phyloP scores from a whole-genome alignment of 1,284 basidiomycete species.

The Rhodofomes roseus region DNA sequence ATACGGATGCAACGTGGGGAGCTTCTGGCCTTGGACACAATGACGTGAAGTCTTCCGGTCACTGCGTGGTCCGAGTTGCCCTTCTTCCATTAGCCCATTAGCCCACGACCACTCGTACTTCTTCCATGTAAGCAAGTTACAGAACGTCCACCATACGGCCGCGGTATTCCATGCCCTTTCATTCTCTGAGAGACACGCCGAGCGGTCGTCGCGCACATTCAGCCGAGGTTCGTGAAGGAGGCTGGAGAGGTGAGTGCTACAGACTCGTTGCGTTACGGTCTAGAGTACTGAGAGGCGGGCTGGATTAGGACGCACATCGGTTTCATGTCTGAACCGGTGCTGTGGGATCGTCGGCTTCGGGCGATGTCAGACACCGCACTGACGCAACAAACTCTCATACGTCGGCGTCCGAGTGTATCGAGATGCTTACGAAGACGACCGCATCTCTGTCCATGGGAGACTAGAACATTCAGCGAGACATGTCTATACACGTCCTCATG shows the following conservation, averaged over 20 bases:
- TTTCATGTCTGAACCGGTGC: neutral
- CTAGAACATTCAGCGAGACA: slow-evolving; percentile 8
- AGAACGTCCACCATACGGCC: neutral
- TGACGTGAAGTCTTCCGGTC: neutral
- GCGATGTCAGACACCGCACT: neutral
- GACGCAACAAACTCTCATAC: neutral
- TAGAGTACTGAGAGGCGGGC: neutral
- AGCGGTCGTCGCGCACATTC: neutral
- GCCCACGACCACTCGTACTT: neutral
- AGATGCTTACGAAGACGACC: neutral
- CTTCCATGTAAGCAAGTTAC: neutral
- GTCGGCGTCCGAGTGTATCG: neutral
- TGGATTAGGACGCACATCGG: neutral
- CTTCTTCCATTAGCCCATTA: neutral
- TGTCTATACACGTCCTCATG: neutral
- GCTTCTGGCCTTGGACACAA: slow-evolving; percentile 2
- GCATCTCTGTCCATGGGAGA: neutral
- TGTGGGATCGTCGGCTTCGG: neutral
- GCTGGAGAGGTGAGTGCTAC: neutral
- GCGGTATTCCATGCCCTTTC: no score
- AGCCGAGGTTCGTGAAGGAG: neutral
- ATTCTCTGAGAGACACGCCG: neutral
- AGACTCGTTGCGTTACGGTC: neutral
- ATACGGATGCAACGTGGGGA: neutral
- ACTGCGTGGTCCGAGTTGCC: neutral